Percentiles rank a stretch among this genome's conserved stretches.
These are phyloP conservation scores for Teratosphaeria nubilosa DNA, from an alignment of 2,329 filamentous ascomycete species.

Conservation along the genomic window DNA sequence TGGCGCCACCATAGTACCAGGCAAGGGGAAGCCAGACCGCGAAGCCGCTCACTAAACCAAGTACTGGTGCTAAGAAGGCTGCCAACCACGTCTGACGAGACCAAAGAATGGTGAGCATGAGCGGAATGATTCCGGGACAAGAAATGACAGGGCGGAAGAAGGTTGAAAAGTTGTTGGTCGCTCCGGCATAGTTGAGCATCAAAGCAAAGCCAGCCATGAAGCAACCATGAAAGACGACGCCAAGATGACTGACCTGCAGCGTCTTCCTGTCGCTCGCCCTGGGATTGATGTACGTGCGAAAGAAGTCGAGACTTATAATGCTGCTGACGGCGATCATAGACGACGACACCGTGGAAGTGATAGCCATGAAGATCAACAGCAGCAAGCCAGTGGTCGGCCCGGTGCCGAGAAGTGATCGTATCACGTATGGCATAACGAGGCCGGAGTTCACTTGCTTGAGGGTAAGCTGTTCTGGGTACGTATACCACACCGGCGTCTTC, in stretches of 20 bases:
- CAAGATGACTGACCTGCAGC: constrained; percentile 37
- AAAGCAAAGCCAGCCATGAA: constrained; percentile 42
- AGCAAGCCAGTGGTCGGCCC: constrained; percentile 36
- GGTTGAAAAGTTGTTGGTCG: constrained; percentile 39
- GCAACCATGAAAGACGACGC: constrained; percentile 37
- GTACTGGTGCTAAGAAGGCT: constrained; percentile 35
- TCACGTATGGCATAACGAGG: constrained; percentile 39
- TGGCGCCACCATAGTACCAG: constrained; percentile 29
- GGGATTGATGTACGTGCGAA: constrained; percentile 41
- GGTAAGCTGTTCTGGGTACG: constrained; percentile 34
- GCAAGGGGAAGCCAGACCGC: constrained; percentile 35
- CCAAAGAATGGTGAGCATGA: constrained; percentile 37
- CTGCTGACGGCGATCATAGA: constrained; percentile 43
- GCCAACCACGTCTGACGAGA: constrained; percentile 36
- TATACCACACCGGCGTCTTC: constrained; percentile 36
- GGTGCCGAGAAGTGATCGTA: constrained; percentile 35
- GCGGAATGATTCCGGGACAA: constrained; percentile 36
- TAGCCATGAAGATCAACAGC: constrained; percentile 42
- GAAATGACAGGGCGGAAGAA: constrained; percentile 35
- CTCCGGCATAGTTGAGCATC: constrained; percentile 39
- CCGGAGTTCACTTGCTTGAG: constrained; percentile 33
- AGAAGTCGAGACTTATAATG: constrained; percentile 43
- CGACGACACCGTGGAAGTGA: constrained; percentile 42
- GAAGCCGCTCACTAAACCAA: constrained; percentile 35
- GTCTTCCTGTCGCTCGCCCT: constrained; percentile 33